Evolutionary conservation across 495 filamentous ascomycete genomes (phyloP).

Genomic region (Aspergillus bertholletiae): DNA sequence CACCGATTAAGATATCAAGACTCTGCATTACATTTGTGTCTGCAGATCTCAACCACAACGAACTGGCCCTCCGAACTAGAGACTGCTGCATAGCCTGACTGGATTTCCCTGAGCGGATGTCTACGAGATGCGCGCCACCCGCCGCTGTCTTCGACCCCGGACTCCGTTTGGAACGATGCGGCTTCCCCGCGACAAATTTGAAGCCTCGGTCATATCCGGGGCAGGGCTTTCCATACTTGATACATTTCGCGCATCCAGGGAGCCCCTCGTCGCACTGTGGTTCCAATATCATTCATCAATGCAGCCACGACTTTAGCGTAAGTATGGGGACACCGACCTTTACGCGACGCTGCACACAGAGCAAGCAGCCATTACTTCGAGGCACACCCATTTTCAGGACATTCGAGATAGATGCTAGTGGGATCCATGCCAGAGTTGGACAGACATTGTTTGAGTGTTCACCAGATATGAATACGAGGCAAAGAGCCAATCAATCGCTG

Average conservation of each 20-base stretch:
- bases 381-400: constrained; percentile 35
- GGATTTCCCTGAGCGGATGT: background rate
- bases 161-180: constrained; percentile 23
- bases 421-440: background rate
- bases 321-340: constrained; percentile 19
- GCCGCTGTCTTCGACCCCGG: background rate
- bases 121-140: background rate
- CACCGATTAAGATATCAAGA: constrained; percentile 21
- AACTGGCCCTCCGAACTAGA: constrained; percentile 1
- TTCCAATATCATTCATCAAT: background rate
- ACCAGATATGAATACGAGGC: background rate
- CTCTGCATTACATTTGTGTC: constrained; percentile 23
- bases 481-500: background rate
- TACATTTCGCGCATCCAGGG: constrained; percentile 31
- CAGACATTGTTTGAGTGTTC: too few species aligned
- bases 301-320: background rate
- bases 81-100: constrained; percentile 1
- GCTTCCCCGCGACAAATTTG: constrained; percentile 32
- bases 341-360: constrained; percentile 32
- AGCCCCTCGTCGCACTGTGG: constrained; percentile 31
- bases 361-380: constrained; percentile 55
- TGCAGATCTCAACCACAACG: constrained; percentile 4
- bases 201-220: constrained; percentile 34
- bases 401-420: background rate
- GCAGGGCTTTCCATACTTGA: constrained; percentile 31